Evolutionary conservation across 164 flowering plant genomes (phyloP).

Genomic region (Vitis cinerea): DNA sequence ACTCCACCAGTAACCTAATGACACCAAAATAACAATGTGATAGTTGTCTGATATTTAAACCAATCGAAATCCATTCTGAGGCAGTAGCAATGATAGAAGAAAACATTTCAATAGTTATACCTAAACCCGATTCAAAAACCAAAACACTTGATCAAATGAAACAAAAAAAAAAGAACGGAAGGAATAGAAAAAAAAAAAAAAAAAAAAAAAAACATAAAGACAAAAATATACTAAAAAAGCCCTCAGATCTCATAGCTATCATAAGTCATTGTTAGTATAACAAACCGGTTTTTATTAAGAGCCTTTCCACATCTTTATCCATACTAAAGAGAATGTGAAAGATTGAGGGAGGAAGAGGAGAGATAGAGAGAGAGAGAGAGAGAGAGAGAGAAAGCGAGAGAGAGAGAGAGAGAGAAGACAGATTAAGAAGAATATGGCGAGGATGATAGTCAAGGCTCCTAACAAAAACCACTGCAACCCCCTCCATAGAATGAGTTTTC

Average conservation of each 20-base stretch:
- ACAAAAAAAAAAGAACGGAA: background rate
- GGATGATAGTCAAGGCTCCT: background rate
- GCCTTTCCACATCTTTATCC: conserved; percentile 9
- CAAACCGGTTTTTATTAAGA: conserved; percentile 5
- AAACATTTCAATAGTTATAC: too few species aligned
- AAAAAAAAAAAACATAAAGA: background rate
- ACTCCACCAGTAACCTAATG: too few species aligned
- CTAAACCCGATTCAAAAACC: too few species aligned
- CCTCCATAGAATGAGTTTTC: conserved; percentile 11
- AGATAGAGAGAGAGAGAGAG: background rate
- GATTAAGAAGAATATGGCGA: background rate
- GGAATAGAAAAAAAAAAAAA: background rate
- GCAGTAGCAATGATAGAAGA: too few species aligned
- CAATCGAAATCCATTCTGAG: too few species aligned
- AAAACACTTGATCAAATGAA: background rate
- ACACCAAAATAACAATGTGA: too few species aligned
- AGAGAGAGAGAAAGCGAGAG: background rate
- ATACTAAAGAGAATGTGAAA: background rate
- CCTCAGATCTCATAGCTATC: conserved; percentile 33
- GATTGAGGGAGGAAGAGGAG: background rate
- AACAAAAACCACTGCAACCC: conserved; percentile 1
- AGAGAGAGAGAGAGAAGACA: background rate
- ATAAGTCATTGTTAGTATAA: background rate
- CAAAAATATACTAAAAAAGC: background rate
- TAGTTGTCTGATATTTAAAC: too few species aligned